Evolutionary conservation across 1,284 basidiomycete genomes (phyloP).

Genomic region (Phylloboletellus chloephorus): DNA sequence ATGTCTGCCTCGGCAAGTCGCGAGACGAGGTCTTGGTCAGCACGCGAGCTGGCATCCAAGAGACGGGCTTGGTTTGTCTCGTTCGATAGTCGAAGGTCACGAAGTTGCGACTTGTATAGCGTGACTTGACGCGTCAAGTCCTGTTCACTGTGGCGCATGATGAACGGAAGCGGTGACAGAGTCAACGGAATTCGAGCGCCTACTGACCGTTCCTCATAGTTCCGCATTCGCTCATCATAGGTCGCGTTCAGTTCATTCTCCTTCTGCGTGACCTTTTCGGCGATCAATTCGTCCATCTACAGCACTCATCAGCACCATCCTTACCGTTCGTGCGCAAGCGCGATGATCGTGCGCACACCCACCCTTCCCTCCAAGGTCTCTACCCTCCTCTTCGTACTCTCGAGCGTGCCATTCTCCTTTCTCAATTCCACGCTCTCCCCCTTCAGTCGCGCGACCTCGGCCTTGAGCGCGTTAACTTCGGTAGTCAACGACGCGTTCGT

Average conservation of each 20-base stretch:
- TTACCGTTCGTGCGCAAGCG: background rate
- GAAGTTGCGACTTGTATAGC: slow-evolving; percentile 81
- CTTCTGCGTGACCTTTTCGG: slow-evolving; percentile 81
- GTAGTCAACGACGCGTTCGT: slow-evolving; percentile 30
- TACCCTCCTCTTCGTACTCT: slow-evolving; percentile 61
- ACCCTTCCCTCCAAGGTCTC: slow-evolving; percentile 84
- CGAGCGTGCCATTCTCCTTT: slow-evolving; percentile 51
- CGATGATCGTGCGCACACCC: slow-evolving; percentile 18
- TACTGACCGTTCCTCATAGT: slow-evolving; percentile 85
- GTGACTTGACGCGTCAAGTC: slow-evolving; percentile 85
- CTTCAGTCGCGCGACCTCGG: slow-evolving; percentile 62
- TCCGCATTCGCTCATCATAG: slow-evolving; percentile 91
- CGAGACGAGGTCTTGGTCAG: slow-evolving; percentile 87
- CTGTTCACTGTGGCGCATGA: slow-evolving; percentile 66
- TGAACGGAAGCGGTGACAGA: background rate
- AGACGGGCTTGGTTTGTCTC: slow-evolving; percentile 90
- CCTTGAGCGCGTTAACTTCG: slow-evolving; percentile 71
- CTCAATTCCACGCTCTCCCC: slow-evolving; percentile 79
- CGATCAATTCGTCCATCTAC: slow-evolving; percentile 87
- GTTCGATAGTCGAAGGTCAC: slow-evolving; percentile 84
- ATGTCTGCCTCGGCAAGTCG: slow-evolving; percentile 90
- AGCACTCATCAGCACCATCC: slow-evolving; percentile 4
- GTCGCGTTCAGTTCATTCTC: slow-evolving; percentile 94
- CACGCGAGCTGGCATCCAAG: slow-evolving; percentile 80
- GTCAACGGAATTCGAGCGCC: background rate